Conservation (phyloP, 495 filamentous ascomycete species). For the Chaetomium tenue region DNA sequence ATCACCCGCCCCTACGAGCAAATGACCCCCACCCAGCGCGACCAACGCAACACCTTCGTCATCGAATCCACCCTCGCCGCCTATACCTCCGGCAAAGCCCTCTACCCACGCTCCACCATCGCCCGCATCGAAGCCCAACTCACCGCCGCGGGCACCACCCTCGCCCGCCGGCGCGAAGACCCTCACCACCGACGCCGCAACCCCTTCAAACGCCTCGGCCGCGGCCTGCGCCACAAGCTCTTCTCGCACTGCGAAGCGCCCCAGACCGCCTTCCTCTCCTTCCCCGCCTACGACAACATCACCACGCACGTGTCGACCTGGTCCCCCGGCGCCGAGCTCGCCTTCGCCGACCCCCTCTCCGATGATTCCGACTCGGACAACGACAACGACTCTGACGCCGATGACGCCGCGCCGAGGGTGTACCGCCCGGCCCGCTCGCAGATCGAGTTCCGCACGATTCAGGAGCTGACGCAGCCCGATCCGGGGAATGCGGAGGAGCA, state of each 20-base stretch:
- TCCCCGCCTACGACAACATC: conserved; percentile 21
- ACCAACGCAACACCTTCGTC: conserved; percentile 7
- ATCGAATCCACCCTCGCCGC: conserved; percentile 13
- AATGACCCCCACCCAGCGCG: conserved; percentile 8
- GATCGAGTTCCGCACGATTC: conserved; percentile 28
- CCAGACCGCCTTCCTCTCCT: conserved; percentile 23
- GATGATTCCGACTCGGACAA: not conserved
- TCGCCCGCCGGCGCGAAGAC: conserved; percentile 10
- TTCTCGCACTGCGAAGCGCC: conserved; percentile 24
- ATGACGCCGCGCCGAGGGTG: no score
- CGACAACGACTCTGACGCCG: not conserved
- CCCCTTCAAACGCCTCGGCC: not conserved
- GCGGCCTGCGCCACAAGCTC: conserved; percentile 6
- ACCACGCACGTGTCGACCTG: conserved; percentile 16
- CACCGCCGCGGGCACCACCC: not conserved
- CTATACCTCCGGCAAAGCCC: conserved; percentile 24
- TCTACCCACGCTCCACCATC: conserved; percentile 24
- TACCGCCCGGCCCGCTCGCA: conserved; percentile 20
- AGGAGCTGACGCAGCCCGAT: conserved; percentile 25
- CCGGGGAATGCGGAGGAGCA: conserved; percentile 7
- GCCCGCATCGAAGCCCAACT: conserved; percentile 21
- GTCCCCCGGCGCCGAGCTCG: conserved; percentile 11
- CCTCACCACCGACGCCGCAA: not conserved
- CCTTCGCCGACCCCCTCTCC: not conserved
- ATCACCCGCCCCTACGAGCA: conserved; percentile 7